Percentiles rank a stretch among this genome's conserved stretches.
These are phyloP conservation scores for Leccinum sublutescens DNA, from an alignment of 768 basidiomycete genomes.

Conservation along the genomic window DNA sequence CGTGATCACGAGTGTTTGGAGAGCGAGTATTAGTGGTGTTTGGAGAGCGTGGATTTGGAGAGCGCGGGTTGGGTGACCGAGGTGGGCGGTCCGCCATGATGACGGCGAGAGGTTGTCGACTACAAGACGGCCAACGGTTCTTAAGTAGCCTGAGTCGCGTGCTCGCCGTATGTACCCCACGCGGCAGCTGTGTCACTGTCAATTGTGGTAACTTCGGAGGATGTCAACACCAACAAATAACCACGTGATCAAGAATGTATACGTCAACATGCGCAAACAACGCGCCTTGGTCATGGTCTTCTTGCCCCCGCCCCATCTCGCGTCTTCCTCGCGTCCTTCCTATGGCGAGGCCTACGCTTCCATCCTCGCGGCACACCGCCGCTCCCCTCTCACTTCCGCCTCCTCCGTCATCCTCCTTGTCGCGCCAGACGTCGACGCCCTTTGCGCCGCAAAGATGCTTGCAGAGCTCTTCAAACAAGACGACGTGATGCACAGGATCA, in stretches of 20 bases:
- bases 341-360: constrained; percentile 72
- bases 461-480: constrained; percentile 89
- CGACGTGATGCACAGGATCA: constrained; percentile 86
- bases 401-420: constrained; percentile 85
- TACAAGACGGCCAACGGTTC: constrained; percentile 2
- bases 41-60: constrained; percentile 44
- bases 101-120: constrained; percentile 24
- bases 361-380: constrained; percentile 70
- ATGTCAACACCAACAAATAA: constrained; percentile 19
- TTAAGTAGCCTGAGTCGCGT: constrained; percentile 34
- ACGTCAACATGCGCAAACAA: not conserved
- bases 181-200: constrained; percentile 9
- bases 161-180: constrained; percentile 27
- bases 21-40: constrained; percentile 26
- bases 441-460: constrained; percentile 90
- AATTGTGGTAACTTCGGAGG: constrained; percentile 1
- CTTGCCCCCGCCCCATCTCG: constrained; percentile 68
- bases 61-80: constrained; percentile 53
- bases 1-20: constrained; percentile 54
- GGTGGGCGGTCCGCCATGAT: constrained; percentile 57
- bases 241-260: constrained; percentile 9
- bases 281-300: constrained; percentile 49
- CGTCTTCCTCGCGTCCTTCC: constrained; percentile 55
- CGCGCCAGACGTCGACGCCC: constrained; percentile 87
- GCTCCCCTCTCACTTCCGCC: constrained; percentile 73